These are phyloP conservation scores for Plantago major DNA, from an alignment of 257 asterid genomes.

Conservation along the genomic window DNA sequence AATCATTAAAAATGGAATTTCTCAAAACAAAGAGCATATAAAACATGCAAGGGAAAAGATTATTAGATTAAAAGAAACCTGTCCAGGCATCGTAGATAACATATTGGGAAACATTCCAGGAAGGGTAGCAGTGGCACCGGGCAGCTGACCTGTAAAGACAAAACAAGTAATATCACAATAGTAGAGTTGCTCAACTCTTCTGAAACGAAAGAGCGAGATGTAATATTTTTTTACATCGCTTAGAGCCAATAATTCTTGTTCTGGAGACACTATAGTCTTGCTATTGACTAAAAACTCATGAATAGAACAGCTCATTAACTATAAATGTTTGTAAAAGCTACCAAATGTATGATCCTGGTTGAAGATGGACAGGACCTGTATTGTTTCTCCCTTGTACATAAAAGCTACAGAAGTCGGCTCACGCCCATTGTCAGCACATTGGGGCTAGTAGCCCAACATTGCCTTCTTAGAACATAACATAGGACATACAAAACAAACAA, in stretches of 20 bases:
- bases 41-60: neutral
- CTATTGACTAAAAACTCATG: slow-evolving; percentile 15
- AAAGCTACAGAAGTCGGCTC: slow-evolving; percentile 99
- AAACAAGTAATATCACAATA: slow-evolving; percentile 26
- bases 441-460: slow-evolving; percentile 99
- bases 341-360: slow-evolving; percentile 83
- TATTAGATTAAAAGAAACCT: slow-evolving; percentile 39
- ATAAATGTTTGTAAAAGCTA: slow-evolving; percentile 45
- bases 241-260: neutral
- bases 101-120: slow-evolving; percentile 83
- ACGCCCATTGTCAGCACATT: slow-evolving; percentile 99
- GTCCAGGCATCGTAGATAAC: slow-evolving; percentile 71
- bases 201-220: neutral
- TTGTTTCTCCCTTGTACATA: slow-evolving; percentile 85
- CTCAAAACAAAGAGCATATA: slow-evolving; percentile 14
- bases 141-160: slow-evolving; percentile 69
- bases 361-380: slow-evolving; percentile 98
- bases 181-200: slow-evolving; percentile 17
- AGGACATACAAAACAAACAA: slow-evolving; percentile 98
- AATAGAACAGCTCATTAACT: slow-evolving; percentile 18
- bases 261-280: slow-evolving; percentile 19
- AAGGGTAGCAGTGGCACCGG: slow-evolving; percentile 56
- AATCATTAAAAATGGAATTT: slow-evolving; percentile 9
- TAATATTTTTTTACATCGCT: neutral
- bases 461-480: slow-evolving; percentile 93